Percentiles rank a stretch among this genome's conserved stretches.
phyloP scores from a whole-genome alignment of 1,284 basidiomycete genomes.

The Ustilago esculenta region DNA sequence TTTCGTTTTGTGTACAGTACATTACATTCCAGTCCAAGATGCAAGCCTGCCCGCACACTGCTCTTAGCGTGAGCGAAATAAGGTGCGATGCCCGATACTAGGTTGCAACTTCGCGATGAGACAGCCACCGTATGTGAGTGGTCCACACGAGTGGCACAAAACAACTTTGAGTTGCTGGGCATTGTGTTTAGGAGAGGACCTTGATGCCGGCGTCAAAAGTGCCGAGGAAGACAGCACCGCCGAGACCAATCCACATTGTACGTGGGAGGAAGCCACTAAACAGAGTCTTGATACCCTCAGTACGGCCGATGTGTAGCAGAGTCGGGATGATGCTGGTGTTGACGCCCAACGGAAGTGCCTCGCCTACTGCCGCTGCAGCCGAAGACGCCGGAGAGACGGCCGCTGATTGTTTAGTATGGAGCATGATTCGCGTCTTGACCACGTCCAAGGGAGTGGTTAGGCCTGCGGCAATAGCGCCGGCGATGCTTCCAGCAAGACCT shows the following conservation, averaged over 20 bases:
- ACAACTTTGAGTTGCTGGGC: too few species aligned
- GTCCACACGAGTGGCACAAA: too few species aligned
- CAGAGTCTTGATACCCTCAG: slow-evolving; percentile 80
- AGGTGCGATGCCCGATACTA: too few species aligned
- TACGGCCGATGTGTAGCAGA: slow-evolving; percentile 73
- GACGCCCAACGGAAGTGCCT: slow-evolving; percentile 35
- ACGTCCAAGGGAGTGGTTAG: slow-evolving; percentile 95
- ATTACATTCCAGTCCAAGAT: too few species aligned
- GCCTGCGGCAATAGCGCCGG: slow-evolving; percentile 88
- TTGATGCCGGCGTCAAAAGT: slow-evolving; percentile 76
- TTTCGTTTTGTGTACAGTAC: too few species aligned
- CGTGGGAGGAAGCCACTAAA: slow-evolving; percentile 90
- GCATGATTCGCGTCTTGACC: slow-evolving; percentile 96
- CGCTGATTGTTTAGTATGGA: slow-evolving; percentile 71
- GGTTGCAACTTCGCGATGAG: too few species aligned
- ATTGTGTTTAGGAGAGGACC: slow-evolving; percentile 31
- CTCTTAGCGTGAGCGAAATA: too few species aligned
- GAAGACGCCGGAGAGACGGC: background rate
- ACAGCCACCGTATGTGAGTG: too few species aligned
- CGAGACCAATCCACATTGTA: slow-evolving; percentile 93
- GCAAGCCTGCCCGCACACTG: background rate
- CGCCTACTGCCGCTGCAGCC: background rate
- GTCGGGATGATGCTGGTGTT: slow-evolving; percentile 63
- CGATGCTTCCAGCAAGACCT: slow-evolving; percentile 87
- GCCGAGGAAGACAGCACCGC: slow-evolving; percentile 95